phyloP scores from a whole-genome alignment of 108 stramenopile species.

The Fragilaria crotonensis region DNA sequence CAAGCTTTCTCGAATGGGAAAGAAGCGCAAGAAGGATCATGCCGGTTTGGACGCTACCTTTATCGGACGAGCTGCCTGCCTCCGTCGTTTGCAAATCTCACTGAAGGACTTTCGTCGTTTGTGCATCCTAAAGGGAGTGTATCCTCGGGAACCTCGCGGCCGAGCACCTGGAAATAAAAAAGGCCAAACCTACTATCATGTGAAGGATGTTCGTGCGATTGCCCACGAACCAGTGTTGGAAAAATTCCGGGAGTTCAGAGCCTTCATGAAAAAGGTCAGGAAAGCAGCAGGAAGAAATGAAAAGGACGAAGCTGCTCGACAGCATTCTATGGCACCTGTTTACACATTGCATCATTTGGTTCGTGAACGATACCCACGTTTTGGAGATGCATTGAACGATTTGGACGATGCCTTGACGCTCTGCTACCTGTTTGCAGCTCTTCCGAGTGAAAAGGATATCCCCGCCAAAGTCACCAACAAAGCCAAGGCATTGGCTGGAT shows the following conservation, averaged over 20 bases:
- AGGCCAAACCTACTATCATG: constrained; percentile 93
- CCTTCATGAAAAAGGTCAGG: constrained; percentile 90
- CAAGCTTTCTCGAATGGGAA: constrained; percentile 95
- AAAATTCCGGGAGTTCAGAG: constrained; percentile 93
- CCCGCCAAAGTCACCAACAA: constrained; percentile 70
- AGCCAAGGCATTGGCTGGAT: constrained; percentile 74
- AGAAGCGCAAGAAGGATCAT: constrained; percentile 86
- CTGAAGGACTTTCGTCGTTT: constrained; percentile 97
- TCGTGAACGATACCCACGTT: constrained; percentile 97
- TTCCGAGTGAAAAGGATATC: constrained; percentile 72
- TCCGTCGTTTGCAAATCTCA: constrained; percentile 90
- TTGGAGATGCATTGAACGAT: constrained; percentile 91
- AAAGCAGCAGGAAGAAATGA: constrained; percentile 77
- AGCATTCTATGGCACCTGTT: constrained; percentile 66
- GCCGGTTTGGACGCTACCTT: constrained; percentile 92
- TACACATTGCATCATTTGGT: constrained; percentile 96
- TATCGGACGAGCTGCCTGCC: constrained; percentile 85
- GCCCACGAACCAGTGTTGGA: constrained; percentile 96
- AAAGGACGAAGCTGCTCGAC: constrained; percentile 81
- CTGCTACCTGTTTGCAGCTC: constrained; percentile 88
- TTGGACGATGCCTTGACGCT: constrained; percentile 96
- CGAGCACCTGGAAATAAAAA: constrained; percentile 86
- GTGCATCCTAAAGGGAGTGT: constrained; percentile 99
- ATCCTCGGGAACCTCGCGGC: constrained; percentile 91
- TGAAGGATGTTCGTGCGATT: constrained; percentile 94